Percentiles rank a stretch among this genome's conserved stretches.
Conservation (phyloP, 2,329 filamentous ascomycete genomes). For the Ophiostoma fasciatum region DNA sequence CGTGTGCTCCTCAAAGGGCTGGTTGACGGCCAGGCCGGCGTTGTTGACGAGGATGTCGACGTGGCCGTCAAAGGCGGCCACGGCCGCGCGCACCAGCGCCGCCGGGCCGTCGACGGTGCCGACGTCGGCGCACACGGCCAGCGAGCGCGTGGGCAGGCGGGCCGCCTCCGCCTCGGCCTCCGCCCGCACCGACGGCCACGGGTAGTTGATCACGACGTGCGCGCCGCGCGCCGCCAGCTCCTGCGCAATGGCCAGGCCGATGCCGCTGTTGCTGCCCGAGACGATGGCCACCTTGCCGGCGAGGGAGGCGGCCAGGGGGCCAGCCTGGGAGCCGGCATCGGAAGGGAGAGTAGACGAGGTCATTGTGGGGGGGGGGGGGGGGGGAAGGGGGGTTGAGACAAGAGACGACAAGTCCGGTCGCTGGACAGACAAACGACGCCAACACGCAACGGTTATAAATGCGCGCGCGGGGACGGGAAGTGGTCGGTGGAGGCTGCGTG, state of each 20-base stretch:
- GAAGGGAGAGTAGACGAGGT: too few relatives aligned
- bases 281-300: slow-evolving; percentile 36
- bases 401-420: too few relatives aligned
- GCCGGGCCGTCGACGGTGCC: slow-evolving; percentile 21
- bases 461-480: too few relatives aligned
- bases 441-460: too few relatives aligned
- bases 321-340: too few relatives aligned
- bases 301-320: too few relatives aligned
- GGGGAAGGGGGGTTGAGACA: too few relatives aligned
- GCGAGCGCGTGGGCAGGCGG: slow-evolving; percentile 16
- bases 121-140: slow-evolving; percentile 28
- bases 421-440: too few relatives aligned
- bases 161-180: slow-evolving; percentile 18
- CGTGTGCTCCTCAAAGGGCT: slow-evolving; percentile 25
- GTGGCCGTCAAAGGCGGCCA: slow-evolving; percentile 10
- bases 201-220: slow-evolving; percentile 34
- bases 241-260: slow-evolving; percentile 28
- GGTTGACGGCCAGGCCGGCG: slow-evolving; percentile 18
- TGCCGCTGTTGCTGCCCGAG: slow-evolving; percentile 27
- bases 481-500: too few relatives aligned
- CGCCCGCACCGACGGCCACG: slow-evolving; percentile 16
- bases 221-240: slow-evolving; percentile 31
- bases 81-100: slow-evolving; percentile 21
- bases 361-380: too few relatives aligned
- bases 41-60: slow-evolving; percentile 12